Percentiles rank a stretch among this genome's conserved stretches.
phyloP scores from a whole-genome alignment of 352 stramenopile species.

The Globisporangium orthogonon region DNA sequence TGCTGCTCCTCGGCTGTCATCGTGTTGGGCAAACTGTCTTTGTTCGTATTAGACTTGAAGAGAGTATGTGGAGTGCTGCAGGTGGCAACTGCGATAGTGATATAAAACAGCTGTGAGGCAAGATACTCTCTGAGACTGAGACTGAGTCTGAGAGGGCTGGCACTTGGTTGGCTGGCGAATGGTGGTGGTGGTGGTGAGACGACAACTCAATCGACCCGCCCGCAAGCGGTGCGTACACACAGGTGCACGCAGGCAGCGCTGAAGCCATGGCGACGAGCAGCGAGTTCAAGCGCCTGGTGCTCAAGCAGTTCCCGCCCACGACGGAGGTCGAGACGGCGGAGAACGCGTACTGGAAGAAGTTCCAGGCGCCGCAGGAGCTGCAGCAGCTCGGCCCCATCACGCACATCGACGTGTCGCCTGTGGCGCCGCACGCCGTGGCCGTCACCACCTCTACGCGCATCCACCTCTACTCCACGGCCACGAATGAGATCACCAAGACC shows the following conservation, averaged over 20 bases:
- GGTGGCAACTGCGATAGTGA: no score
- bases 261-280: slow-evolving; percentile 48
- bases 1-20: slow-evolving; percentile 9
- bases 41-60: no score
- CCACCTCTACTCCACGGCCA: slow-evolving; percentile 78
- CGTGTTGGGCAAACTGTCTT: background rate
- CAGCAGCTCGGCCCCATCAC: slow-evolving; percentile 82
- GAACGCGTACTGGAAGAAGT: slow-evolving; percentile 88
- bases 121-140: no score
- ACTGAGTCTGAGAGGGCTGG: no score
- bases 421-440: slow-evolving; percentile 76
- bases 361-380: slow-evolving; percentile 74
- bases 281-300: slow-evolving; percentile 83
- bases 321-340: slow-evolving; percentile 74
- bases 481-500: slow-evolving; percentile 84
- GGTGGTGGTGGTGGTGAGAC: no score
- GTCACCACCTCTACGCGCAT: slow-evolving; percentile 85
- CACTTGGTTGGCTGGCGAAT: no score
- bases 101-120: no score
- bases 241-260: background rate
- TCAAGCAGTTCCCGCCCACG: slow-evolving; percentile 83
- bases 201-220: no score
- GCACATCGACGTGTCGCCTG: slow-evolving; percentile 79
- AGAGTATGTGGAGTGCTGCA: no score
- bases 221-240: background rate